Base-by-base conservation (phyloP, 352 stramenopile genomes). In the Pythium sukuiense region DNA sequence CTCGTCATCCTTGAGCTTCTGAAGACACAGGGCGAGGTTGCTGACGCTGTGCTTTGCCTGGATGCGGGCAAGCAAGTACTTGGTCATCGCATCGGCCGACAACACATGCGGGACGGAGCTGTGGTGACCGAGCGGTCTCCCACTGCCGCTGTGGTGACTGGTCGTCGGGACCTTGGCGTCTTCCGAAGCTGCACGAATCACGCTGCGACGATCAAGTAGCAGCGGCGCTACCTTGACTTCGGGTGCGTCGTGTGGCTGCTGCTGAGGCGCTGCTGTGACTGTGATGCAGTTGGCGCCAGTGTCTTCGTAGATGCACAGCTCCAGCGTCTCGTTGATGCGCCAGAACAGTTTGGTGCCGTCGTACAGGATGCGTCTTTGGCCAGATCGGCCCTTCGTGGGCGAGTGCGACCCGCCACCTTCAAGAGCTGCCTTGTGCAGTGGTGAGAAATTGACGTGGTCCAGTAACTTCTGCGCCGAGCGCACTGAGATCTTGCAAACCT, bases 401-500 rank as follows among this genome's bases (percentile, higher is more conserved):
- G 61, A 76, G 55, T 71, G 71, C 7, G 57, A 57, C 24, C 52
- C 30, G 27, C 48, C 75, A 26, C 84, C 67, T 20, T 89, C 83
- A 8, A 95, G 73, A 5, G 85, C 87, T 2, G 82, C 85, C 67
- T 92, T 89, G 70, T 95, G 87, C n/a, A 95, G 73, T 30, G 87
- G 87, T 37, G 87, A 95, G 48, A 92, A 93, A 68, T 93, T 95
- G 49, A 94, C 87, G 65, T 95, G 87, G 61, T 95, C 87, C 30
- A 94, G 79, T 49, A 95, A 72, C 76, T 94, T 95, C 55, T 95
- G 85, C 6, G 87, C 87, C 11, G 87, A 95, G 18, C 87, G 85
- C 60, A 95, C 81, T 33, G 85, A 93, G 61, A 95, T 94, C 68
- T 95, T 92, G 74, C 87, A 95, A 59, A 95, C 87, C 67, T 95